A percentile compares a stretch with the other conserved stretches of the same genome.
Evolutionary conservation across 169 alveolate species (phyloP).

Genomic region (Babesia ovata): DNA sequence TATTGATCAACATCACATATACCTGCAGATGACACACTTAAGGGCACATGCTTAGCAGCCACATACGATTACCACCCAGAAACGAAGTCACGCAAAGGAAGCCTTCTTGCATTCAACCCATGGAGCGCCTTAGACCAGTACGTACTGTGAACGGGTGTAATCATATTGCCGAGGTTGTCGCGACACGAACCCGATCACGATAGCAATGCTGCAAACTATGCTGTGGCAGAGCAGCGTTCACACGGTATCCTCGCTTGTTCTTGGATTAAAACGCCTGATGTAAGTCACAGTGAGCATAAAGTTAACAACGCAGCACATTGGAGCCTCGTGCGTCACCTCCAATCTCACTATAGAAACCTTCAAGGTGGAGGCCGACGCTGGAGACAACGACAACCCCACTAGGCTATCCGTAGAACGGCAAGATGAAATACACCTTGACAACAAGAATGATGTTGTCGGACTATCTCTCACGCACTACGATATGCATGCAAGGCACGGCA

Average conservation of each 20-base stretch:
- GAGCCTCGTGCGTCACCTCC: slow-evolving; percentile 40
- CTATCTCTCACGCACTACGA: slow-evolving; percentile 41
- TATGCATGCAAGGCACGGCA: slow-evolving; percentile 20
- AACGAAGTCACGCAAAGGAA: slow-evolving; percentile 16
- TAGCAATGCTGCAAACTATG: neutral
- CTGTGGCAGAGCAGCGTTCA: neutral
- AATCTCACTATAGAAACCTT: slow-evolving; percentile 2
- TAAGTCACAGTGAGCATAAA: neutral
- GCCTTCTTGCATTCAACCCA: slow-evolving; percentile 49
- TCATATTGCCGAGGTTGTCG: neutral
- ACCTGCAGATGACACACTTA: slow-evolving; percentile 16
- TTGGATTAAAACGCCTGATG: slow-evolving; percentile 31
- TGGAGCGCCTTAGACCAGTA: slow-evolving; percentile 12
- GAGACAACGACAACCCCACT: neutral
- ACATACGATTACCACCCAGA: slow-evolving; percentile 27
- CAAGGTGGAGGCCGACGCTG: slow-evolving; percentile 9
- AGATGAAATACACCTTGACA: slow-evolving; percentile 13
- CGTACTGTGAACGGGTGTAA: neutral
- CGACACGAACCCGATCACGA: neutral
- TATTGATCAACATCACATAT: neutral
- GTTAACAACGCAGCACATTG: slow-evolving; percentile 18
- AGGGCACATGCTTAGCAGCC: slow-evolving; percentile 28
- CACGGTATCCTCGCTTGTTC: slow-evolving; percentile 30
- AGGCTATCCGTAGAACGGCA: neutral
- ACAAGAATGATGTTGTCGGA: slow-evolving; percentile 20